Percentiles rank a stretch among this genome's conserved stretches.
These are phyloP conservation scores for Physaria fendleri DNA, from an alignment of 345 rosid species.

Conservation along the genomic window DNA sequence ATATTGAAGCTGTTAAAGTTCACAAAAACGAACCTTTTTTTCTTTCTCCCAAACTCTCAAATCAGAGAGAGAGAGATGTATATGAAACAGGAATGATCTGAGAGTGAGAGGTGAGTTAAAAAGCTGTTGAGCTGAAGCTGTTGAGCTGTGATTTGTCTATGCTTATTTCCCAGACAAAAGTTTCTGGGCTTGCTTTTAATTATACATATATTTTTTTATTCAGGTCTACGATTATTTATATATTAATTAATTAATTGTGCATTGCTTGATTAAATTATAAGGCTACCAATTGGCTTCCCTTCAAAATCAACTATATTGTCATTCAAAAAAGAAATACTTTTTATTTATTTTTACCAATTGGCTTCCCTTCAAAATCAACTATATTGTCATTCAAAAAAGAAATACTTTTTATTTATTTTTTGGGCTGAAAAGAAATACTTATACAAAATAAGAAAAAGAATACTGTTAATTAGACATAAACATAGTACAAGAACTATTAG, in stretches of 20 bases:
- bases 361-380: neutral
- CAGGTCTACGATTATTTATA: conserved; percentile 8
- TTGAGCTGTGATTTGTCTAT: conserved; percentile 66
- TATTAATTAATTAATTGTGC: neutral
- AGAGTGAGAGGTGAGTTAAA: conserved; percentile 36
- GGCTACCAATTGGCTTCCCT: neutral
- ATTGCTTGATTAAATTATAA: neutral
- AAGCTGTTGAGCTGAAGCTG: conserved; percentile 61
- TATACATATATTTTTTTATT: neutral
- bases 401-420: too few species aligned
- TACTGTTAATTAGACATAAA: conserved; percentile 8
- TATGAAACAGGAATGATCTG: conserved; percentile 30
- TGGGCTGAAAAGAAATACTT: too few species aligned
- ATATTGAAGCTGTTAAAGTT: conserved; percentile 1
- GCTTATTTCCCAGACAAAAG: conserved; percentile 27
- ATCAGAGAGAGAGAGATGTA: conserved; percentile 26
- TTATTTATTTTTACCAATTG: too few species aligned
- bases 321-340: too few species aligned
- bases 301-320: neutral
- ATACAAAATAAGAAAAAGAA: neutral
- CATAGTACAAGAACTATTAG: conserved; percentile 3
- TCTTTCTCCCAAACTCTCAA: conserved; percentile 16
- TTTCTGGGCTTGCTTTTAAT: conserved; percentile 19
- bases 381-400: too few species aligned
- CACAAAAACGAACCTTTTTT: neutral